A percentile compares a stretch with the other conserved stretches of the same genome.
These are phyloP conservation scores for Cyclostephanos tholiformis DNA, from an alignment of 108 stramenopile genomes.

Conservation along the genomic window DNA sequence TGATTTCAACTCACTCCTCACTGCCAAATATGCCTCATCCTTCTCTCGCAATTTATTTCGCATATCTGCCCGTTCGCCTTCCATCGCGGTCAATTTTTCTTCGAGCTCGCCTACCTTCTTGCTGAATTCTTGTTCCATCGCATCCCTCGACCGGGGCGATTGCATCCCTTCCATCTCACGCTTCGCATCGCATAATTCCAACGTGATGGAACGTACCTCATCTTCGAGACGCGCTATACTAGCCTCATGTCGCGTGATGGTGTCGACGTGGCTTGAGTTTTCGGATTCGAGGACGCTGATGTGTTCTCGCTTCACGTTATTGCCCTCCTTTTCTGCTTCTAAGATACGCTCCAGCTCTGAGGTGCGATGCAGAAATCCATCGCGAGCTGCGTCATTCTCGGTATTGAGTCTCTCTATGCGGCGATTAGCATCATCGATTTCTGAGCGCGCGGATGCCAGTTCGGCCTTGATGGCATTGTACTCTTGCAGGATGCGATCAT, in stretches of 20 bases:
- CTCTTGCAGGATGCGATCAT: no score
- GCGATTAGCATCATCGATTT: no score
- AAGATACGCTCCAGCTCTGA: no score
- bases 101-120: constrained; percentile 13
- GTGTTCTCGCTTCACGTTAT: no score
- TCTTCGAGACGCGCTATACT: constrained; percentile 14
- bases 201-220: constrained; percentile 6
- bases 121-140: constrained; percentile 3
- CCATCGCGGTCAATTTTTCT: constrained; percentile 3
- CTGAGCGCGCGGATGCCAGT: no score
- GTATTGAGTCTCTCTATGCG: no score
- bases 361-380: no score
- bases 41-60: constrained; percentile 11
- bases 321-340: no score
- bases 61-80: constrained; percentile 22
- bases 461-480: no score
- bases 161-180: constrained; percentile 18
- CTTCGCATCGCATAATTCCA: constrained; percentile 2
- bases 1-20: constrained; percentile 36
- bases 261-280: neutral
- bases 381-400: no score
- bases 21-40: constrained; percentile 13
- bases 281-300: no score
- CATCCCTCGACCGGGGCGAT: constrained; percentile 20
- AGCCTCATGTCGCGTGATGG: neutral